phyloP scores from a whole-genome alignment of 441 rosid genomes.

The Syzygium malaccense region DNA sequence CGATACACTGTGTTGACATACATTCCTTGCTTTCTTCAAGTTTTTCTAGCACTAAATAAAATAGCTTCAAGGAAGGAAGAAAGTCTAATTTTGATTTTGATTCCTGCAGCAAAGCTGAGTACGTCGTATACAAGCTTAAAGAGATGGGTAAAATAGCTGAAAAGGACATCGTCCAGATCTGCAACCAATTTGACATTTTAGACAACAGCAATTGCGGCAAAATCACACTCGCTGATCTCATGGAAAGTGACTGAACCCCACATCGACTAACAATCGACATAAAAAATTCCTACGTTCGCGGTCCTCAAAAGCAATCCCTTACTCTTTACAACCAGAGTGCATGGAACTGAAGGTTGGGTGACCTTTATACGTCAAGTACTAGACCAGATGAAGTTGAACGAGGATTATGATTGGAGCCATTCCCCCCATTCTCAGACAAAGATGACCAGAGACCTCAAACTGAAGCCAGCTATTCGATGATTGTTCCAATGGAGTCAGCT shows the following conservation, averaged over 20 bases:
- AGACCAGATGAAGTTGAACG: not conserved
- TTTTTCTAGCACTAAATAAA: not conserved
- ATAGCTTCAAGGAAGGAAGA: not conserved
- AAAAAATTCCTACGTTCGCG: not conserved
- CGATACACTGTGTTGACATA: not conserved
- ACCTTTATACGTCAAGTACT: not conserved
- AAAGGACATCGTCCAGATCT: slow-evolving; percentile 46
- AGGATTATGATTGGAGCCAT: not conserved
- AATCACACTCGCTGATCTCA: slow-evolving; percentile 42
- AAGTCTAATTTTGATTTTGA: not conserved
- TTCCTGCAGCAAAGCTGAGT: slow-evolving; percentile 57
- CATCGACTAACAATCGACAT: not conserved
- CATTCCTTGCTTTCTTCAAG: not conserved
- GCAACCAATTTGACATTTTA: slow-evolving; percentile 43
- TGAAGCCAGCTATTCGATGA: not conserved
- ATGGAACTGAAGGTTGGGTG: not conserved
- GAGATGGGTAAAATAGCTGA: slow-evolving; percentile 58
- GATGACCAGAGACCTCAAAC: not conserved
- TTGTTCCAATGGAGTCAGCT: not conserved
- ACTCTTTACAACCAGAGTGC: not conserved
- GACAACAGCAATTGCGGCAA: slow-evolving; percentile 35
- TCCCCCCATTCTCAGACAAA: not conserved
- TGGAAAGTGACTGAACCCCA: slow-evolving; percentile 22
- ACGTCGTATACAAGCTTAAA: slow-evolving; percentile 56
- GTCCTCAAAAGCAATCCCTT: not conserved